These are phyloP conservation scores for Papiliotrema nemorosa DNA, from an alignment of 1,284 basidiomycete species.

Conservation along the genomic window DNA sequence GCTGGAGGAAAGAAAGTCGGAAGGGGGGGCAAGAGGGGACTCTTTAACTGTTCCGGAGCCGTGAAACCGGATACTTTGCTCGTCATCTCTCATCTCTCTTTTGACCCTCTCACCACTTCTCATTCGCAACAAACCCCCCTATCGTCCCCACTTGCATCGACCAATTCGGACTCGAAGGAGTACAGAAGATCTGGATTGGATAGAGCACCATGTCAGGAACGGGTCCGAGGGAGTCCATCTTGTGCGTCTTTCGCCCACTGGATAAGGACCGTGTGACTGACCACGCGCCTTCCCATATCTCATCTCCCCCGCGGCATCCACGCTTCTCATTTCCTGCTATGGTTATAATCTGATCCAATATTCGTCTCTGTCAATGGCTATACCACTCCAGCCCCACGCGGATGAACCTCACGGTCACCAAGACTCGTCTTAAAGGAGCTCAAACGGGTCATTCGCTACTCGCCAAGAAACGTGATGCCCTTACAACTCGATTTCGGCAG, in stretches of 20 bases:
- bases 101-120: background rate
- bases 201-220: conserved; percentile 69
- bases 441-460: conserved; percentile 96
- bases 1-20: too few species aligned
- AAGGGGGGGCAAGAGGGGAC: too few species aligned
- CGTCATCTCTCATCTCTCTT: too few species aligned
- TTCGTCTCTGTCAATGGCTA: too few species aligned
- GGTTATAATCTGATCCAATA: background rate
- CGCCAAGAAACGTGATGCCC: conserved; percentile 94
- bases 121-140: background rate
- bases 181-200: too few species aligned
- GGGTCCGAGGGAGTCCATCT: conserved; percentile 83
- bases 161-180: too few species aligned
- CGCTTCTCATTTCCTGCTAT: background rate
- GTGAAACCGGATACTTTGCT: too few species aligned
- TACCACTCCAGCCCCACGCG: conserved; percentile 75
- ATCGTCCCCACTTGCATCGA: too few species aligned
- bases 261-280: background rate
- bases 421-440: conserved; percentile 88
- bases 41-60: too few species aligned
- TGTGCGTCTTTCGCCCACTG: conserved; percentile 46
- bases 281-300: conserved; percentile 2
- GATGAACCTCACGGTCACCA: conserved; percentile 92
- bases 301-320: background rate
- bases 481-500: conserved; percentile 85